These are phyloP conservation scores for Morella rubra DNA, from an alignment of 306 rosid species.

Conservation along the genomic window DNA sequence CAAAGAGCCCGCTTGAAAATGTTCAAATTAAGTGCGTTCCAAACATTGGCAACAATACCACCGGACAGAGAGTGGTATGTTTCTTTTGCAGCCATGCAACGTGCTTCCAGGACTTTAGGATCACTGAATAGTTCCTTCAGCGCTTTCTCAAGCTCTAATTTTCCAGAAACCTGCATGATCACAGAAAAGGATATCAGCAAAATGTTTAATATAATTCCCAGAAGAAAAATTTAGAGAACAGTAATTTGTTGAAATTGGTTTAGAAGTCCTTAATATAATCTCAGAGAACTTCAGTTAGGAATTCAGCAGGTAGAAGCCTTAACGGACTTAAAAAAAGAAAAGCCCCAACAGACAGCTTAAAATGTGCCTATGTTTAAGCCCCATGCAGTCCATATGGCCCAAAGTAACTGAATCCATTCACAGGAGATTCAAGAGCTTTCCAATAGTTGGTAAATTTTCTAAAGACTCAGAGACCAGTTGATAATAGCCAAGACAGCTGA, in stretches of 20 bases:
- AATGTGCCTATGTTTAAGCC: not conserved
- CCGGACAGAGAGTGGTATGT: constrained; percentile 55
- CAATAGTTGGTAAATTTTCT: not conserved
- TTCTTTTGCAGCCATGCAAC: constrained; percentile 60
- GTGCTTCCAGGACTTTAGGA: constrained; percentile 57
- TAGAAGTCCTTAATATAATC: not conserved
- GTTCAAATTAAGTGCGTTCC: constrained; percentile 56
- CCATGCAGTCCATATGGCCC: not conserved
- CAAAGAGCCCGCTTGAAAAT: constrained; percentile 43
- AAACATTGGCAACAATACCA: constrained; percentile 54
- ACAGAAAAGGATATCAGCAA: not conserved
- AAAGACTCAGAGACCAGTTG: not conserved
- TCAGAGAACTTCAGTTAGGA: not conserved
- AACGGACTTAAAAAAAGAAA: not conserved
- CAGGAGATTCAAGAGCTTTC: not conserved
- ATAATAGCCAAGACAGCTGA: not conserved
- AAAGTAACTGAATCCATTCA: not conserved
- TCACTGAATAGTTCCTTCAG: constrained; percentile 54
- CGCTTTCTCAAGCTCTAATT: constrained; percentile 57
- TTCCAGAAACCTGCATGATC: constrained; percentile 63
- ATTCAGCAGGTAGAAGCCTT: too few species aligned
- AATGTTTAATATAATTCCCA: constrained; percentile 14
- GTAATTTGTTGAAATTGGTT: not conserved
- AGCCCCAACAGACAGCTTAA: not conserved
- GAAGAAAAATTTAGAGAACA: not conserved